These are phyloP conservation scores for Astrocystis sublimbata DNA, from an alignment of 495 filamentous ascomycete species.

Conservation along the genomic window DNA sequence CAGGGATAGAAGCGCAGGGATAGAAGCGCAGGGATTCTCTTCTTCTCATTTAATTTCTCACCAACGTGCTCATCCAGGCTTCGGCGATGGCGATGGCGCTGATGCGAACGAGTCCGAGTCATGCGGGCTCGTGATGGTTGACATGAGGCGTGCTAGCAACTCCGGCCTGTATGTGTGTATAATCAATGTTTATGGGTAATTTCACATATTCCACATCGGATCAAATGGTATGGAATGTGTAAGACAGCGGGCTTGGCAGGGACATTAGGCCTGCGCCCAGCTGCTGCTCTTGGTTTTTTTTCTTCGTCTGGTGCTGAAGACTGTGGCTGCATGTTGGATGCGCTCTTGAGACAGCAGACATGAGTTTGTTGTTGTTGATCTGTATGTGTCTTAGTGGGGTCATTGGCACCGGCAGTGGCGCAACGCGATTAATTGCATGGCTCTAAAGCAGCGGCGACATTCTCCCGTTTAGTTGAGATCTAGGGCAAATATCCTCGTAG, in stretches of 20 bases:
- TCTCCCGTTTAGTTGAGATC: too few species aligned
- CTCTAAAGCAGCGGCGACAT: too few species aligned
- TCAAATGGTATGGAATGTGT: not conserved
- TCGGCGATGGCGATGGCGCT: not conserved
- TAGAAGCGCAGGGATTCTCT: not conserved
- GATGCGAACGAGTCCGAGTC: not conserved
- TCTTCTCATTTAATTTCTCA: not conserved
- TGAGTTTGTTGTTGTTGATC: not conserved
- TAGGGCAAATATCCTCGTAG: too few species aligned
- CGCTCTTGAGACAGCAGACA: not conserved
- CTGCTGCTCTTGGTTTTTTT: not conserved
- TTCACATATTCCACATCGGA: not conserved
- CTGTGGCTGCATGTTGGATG: not conserved
- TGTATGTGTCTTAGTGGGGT: not conserved
- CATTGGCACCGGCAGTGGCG: not conserved
- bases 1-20: not conserved
- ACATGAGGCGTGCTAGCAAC: not conserved
- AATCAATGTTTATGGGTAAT: not conserved
- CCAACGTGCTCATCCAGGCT: not conserved
- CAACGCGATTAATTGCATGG: not conserved
- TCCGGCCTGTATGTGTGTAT: not conserved
- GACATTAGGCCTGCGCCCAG: not conserved
- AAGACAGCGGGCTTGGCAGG: constrained; percentile 1
- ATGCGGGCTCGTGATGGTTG: not conserved
- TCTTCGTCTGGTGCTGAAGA: not conserved